Evolutionary conservation across 257 asterid species (phyloP), one percentile per base, ranked within the genome.

Genomic region (Coffea canephora): DNA sequence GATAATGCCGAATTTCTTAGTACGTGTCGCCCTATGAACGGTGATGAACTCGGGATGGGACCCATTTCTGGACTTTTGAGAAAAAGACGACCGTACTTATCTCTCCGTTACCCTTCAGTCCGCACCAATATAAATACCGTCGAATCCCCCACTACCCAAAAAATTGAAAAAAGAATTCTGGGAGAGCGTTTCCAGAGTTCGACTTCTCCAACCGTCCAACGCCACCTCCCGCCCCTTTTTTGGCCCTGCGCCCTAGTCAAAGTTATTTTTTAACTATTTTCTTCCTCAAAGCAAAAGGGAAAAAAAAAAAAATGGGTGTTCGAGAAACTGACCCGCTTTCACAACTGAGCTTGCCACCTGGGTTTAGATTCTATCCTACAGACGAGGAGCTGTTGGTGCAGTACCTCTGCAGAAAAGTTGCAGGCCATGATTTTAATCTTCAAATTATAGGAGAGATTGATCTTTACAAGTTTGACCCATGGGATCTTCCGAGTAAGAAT

Each of bases 341-440:
- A 23, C 95, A 94, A 41, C 88, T 94, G 61, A 91, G 93, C 50
- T 74, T 94, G 73, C 98, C 98, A 41, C 98, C 98, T 18, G 98
- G 98, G n/a, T 94, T 92, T 71, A 87, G 98, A 46, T 94, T 94
- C 75, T 94, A 88, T 75, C 98, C 98, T 71, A 94, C 97, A 0
- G 98, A 94, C 59, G 97, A 92, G 49, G 97, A 94, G 91, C 94
- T 94, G 8, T 54, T 94, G 78, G 98, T 92, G n/a, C 91, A 93
- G 79, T 91, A 93, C 43, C 86, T 93, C 5, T 90, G 94, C 62
- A 82, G 87, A 45, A 93, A 93, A 79, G 90, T 91, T 14, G 96
- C 97, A 0, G 97, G 97, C 23, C 88, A 91, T 36, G 86, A 87
- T 69, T 93, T 93, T 45, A 74, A 89, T 8, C 72, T 93, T 8